phyloP scores from a whole-genome alignment of 495 filamentous ascomycete species.

The Alectoria sarmentosa region DNA sequence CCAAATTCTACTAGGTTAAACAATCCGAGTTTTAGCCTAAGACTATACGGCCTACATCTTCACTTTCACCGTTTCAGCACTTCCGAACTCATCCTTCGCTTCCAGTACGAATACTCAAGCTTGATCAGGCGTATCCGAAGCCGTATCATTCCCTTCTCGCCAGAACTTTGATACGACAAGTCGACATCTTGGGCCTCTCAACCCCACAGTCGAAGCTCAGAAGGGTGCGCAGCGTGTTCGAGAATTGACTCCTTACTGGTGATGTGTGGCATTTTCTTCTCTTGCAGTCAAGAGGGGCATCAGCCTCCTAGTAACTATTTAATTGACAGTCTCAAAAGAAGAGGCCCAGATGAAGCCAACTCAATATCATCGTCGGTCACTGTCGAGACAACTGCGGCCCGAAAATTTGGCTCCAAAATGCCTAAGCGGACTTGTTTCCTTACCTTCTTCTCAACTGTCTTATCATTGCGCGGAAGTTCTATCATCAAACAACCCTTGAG shows the following conservation, averaged over 20 bases:
- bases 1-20: too few relatives aligned
- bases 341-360: slow-evolving; percentile 52
- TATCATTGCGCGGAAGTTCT: slow-evolving; percentile 71
- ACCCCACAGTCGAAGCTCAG: not conserved
- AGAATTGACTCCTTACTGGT: not conserved
- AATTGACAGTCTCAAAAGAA: slow-evolving; percentile 37
- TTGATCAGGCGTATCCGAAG: too few relatives aligned
- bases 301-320: slow-evolving; percentile 38
- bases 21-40: too few relatives aligned
- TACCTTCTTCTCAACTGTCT: slow-evolving; percentile 73
- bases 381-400: slow-evolving; percentile 2
- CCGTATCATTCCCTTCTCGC: too few relatives aligned
- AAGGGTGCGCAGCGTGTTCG: not conserved
- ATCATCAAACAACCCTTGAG: slow-evolving; percentile 68
- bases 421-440: slow-evolving; percentile 32
- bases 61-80: too few relatives aligned
- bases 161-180: not conserved
- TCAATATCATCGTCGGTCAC: slow-evolving; percentile 26
- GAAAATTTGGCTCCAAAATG: not conserved
- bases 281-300: slow-evolving; percentile 35
- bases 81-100: too few relatives aligned
- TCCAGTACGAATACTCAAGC: too few relatives aligned
- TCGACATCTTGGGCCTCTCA: not conserved
- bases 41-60: too few relatives aligned
- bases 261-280: slow-evolving; percentile 65